Percentiles rank a stretch among this genome's conserved stretches.
Evolutionary conservation across 495 filamentous ascomycete genomes (phyloP).

Genomic region (Usnea hakonensis): DNA sequence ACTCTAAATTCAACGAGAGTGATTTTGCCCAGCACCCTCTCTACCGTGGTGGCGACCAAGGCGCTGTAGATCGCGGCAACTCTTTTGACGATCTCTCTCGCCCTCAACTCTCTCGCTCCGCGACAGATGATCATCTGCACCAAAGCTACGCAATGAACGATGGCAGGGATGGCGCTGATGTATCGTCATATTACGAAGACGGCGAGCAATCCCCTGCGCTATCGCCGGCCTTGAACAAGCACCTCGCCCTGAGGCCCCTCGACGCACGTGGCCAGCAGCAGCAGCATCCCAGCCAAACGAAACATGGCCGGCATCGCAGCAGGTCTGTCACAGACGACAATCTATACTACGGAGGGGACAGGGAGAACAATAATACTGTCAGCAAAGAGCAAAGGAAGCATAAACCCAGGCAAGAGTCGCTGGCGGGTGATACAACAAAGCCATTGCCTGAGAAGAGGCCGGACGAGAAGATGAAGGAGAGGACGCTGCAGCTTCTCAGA

Average conservation of each 20-base stretch:
- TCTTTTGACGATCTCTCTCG: conserved; percentile 16
- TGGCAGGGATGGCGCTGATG: conserved; percentile 3
- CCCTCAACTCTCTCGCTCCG: conserved; percentile 16
- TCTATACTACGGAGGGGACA: conserved; percentile 12
- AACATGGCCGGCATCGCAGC: conserved; percentile 16
- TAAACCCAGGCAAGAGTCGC: conserved; percentile 14
- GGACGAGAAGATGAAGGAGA: conserved; percentile 12
- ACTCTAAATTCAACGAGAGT: conserved; percentile 20
- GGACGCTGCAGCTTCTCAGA: conserved; percentile 14
- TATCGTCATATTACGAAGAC: conserved; percentile 21
- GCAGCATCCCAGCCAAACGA: conserved; percentile 2
- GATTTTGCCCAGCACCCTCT: conserved; percentile 14
- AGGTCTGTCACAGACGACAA: conserved; percentile 19
- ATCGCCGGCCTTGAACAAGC: conserved; percentile 19
- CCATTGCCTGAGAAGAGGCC: conserved; percentile 9
- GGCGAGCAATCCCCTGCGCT: conserved; percentile 17
- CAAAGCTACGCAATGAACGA: conserved; percentile 6
- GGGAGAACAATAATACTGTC: conserved; percentile 14
- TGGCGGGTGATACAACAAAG: conserved; percentile 12
- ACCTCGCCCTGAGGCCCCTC: conserved; percentile 17
- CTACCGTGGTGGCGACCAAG: conserved; percentile 9
- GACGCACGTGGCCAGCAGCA: conserved; percentile 8
- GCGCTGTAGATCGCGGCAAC: conserved; percentile 8
- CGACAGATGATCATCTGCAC: conserved; percentile 16
- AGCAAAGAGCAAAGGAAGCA: conserved; percentile 18